These are phyloP conservation scores for Eucalyptus polybractea DNA, from an alignment of 345 rosid genomes.

Conservation along the genomic window DNA sequence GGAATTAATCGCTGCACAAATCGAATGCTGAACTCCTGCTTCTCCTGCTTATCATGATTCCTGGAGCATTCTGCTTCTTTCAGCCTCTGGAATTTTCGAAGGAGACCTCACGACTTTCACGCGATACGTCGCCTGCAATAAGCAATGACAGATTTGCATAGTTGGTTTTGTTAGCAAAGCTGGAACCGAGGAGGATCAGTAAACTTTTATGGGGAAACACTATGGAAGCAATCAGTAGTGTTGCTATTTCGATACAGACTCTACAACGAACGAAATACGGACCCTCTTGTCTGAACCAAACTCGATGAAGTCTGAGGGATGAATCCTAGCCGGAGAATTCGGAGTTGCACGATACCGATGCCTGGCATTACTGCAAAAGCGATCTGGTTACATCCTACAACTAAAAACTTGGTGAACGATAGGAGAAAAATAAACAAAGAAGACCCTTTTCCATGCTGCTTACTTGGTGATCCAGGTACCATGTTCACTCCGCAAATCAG, in stretches of 20 bases:
- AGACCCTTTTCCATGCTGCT: constrained; percentile 5
- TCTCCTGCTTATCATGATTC: constrained; percentile 21
- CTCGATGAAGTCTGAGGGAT: constrained; percentile 40
- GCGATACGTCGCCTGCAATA: constrained; percentile 50
- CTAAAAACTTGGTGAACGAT: not conserved
- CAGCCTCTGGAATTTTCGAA: not conserved
- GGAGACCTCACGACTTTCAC: constrained; percentile 56
- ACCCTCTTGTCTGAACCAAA: constrained; percentile 71
- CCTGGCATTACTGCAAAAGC: constrained; percentile 48
- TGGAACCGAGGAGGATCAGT: not conserved
- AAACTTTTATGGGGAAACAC: not conserved
- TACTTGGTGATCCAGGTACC: constrained; percentile 76
- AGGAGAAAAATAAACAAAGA: not conserved
- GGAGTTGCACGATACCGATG: constrained; percentile 35
- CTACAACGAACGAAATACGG: not conserved
- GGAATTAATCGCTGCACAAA: not conserved
- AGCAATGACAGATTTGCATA: not conserved
- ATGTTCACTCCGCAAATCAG: constrained; percentile 58
- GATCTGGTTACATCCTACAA: not conserved
- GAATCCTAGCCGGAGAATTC: constrained; percentile 41
- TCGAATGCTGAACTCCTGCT: not conserved
- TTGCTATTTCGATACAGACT: not conserved
- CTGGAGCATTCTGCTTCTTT: constrained; percentile 32
- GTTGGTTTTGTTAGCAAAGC: not conserved
- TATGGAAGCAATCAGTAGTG: not conserved